Conservation (phyloP, 2,329 filamentous ascomycete genomes). For the Fusarium tuaranense region DNA sequence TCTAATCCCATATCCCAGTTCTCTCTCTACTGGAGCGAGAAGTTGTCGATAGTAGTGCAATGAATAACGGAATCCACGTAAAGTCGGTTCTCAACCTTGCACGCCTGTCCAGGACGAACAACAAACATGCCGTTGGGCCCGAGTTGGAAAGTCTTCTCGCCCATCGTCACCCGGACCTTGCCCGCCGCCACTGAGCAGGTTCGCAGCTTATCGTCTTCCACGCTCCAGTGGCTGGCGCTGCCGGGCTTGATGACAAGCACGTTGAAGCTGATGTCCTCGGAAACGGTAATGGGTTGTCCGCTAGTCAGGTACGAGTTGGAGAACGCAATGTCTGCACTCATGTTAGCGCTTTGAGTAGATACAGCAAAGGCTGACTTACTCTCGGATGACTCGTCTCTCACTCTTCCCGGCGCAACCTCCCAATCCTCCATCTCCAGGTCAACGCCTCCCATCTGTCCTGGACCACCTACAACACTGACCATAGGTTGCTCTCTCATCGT, state of each 20-base stretch:
- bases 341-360: background rate
- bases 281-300: slow-evolving; percentile 51
- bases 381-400: slow-evolving; percentile 46
- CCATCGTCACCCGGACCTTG: slow-evolving; percentile 55
- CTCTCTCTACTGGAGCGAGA: slow-evolving; percentile 26
- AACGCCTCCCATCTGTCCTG: slow-evolving; percentile 14
- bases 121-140: slow-evolving; percentile 60
- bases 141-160: slow-evolving; percentile 52
- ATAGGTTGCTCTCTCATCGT: background rate
- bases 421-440: slow-evolving; percentile 56
- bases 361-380: slow-evolving; percentile 49
- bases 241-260: slow-evolving; percentile 56
- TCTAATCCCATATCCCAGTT: background rate
- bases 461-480: background rate
- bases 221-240: slow-evolving; percentile 46
- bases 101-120: slow-evolving; percentile 53
- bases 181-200: slow-evolving; percentile 55
- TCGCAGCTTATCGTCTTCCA: slow-evolving; percentile 48
- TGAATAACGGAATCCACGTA: slow-evolving; percentile 60
- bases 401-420: slow-evolving; percentile 59
- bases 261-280: slow-evolving; percentile 55
- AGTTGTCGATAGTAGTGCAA: slow-evolving; percentile 49
- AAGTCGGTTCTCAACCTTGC: slow-evolving; percentile 55
- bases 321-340: slow-evolving; percentile 54
- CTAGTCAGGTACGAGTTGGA: slow-evolving; percentile 56